These are phyloP conservation scores for Monilinia aucupariae DNA, from an alignment of 2,329 filamentous ascomycete genomes.

Conservation along the genomic window DNA sequence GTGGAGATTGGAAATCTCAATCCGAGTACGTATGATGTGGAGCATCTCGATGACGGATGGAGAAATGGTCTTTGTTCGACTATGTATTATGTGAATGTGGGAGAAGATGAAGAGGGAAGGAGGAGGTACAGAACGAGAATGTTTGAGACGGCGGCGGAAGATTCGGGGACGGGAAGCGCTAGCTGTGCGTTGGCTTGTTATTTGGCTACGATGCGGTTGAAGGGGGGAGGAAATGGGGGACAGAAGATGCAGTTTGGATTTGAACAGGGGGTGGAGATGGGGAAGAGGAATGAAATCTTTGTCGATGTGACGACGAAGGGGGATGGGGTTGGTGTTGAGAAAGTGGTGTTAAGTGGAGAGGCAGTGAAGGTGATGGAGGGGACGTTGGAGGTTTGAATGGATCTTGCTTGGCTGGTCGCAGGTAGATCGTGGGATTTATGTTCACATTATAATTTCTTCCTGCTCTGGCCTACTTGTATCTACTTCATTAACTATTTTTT, in stretches of 20 bases:
- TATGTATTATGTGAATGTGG: slow-evolving; percentile 31
- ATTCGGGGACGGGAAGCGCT: slow-evolving; percentile 59
- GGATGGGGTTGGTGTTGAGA: slow-evolving; percentile 19
- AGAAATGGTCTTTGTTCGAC: slow-evolving; percentile 22
- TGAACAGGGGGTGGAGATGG: slow-evolving; percentile 65
- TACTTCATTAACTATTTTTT: background rate
- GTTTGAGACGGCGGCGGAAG: slow-evolving; percentile 43
- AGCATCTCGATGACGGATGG: slow-evolving; percentile 29
- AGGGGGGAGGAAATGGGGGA: slow-evolving; percentile 29
- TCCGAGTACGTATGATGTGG: slow-evolving; percentile 31
- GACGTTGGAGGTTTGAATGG: slow-evolving; percentile 17
- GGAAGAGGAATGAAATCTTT: slow-evolving; percentile 34
- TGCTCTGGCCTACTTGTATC: background rate
- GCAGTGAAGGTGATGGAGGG: slow-evolving; percentile 29
- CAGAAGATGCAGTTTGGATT: slow-evolving; percentile 43
- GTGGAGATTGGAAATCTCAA: slow-evolving; percentile 31
- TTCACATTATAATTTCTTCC: background rate
- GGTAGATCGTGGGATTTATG: background rate
- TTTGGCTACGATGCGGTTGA: slow-evolving; percentile 42
- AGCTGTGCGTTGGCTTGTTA: slow-evolving; percentile 53
- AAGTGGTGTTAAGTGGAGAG: slow-evolving; percentile 25
- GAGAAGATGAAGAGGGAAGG: slow-evolving; percentile 29
- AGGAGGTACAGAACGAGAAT: slow-evolving; percentile 52
- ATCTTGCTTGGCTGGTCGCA: rapidly evolving
- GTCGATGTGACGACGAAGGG: slow-evolving; percentile 24